A percentile compares a stretch with the other conserved stretches of the same genome.
Conservation (phyloP, 495 filamentous ascomycete genomes). For the Cudoniella acicularis region DNA sequence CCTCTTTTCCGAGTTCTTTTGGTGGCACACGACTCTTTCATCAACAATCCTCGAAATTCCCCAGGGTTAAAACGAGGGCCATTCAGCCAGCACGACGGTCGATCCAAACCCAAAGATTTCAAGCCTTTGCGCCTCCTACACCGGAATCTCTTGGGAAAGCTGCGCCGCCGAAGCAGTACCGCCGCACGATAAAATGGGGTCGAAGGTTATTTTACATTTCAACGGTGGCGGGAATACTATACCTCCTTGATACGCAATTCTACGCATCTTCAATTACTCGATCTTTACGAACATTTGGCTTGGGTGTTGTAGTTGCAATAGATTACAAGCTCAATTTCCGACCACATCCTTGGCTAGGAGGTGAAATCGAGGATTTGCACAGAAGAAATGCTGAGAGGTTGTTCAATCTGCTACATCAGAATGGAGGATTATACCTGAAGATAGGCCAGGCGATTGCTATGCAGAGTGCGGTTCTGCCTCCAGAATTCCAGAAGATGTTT, state of each 20-base stretch:
- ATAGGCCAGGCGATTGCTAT: conserved; percentile 98
- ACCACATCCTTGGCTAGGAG: conserved; percentile 62
- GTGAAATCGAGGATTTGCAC: conserved; percentile 70
- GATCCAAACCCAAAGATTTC: conserved; percentile 41
- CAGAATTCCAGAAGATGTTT: conserved; percentile 95
- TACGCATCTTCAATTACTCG: conserved; percentile 77
- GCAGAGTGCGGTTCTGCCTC: conserved; percentile 90
- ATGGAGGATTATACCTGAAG: conserved; percentile 95
- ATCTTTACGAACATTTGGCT: conserved; percentile 74
- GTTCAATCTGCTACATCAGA: conserved; percentile 71
- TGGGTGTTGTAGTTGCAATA: conserved; percentile 74
- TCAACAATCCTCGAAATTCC: background rate
- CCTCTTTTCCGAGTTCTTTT: background rate
- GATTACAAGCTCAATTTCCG: conserved; percentile 98
- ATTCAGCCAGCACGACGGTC: background rate
- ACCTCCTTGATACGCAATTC: conserved; percentile 63
- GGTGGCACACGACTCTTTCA: background rate
- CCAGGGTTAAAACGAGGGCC: background rate
- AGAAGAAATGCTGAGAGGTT: conserved; percentile 76
- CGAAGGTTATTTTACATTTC: conserved; percentile 67
- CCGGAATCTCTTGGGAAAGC: conserved; percentile 77
- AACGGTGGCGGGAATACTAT: conserved; percentile 53
- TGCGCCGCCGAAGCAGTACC: conserved; percentile 59
- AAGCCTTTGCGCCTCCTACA: conserved; percentile 75
- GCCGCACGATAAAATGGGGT: conserved; percentile 66